Conservation (phyloP, 208 protist species). For the Novymonas esmeraldas region DNA sequence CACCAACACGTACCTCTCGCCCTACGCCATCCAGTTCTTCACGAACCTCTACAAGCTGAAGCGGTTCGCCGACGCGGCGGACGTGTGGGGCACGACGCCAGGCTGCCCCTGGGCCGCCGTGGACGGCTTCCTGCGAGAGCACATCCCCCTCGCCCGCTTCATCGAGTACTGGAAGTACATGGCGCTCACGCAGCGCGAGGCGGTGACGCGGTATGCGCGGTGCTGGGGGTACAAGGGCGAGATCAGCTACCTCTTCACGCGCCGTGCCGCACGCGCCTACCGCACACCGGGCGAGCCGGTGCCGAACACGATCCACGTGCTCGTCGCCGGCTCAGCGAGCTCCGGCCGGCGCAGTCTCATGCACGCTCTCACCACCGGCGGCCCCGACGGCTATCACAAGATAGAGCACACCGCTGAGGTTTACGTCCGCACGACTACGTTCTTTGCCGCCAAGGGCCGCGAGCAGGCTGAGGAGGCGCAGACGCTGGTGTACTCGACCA, state of each 20-base stretch:
- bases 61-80: constrained; percentile 37
- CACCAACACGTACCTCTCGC: constrained; percentile 83
- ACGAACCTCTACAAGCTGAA: constrained; percentile 76
- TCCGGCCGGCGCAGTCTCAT: constrained; percentile 67
- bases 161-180: constrained; percentile 91
- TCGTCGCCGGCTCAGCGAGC: constrained; percentile 55
- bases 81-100: constrained; percentile 85
- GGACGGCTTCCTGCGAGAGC: constrained; percentile 47
- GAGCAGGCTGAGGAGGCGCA: constrained; percentile 45
- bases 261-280: constrained; percentile 46
- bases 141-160: constrained; percentile 72
- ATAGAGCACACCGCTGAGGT: constrained; percentile 2
- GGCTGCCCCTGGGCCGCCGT: constrained; percentile 81
- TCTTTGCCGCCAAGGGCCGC: constrained; percentile 43
- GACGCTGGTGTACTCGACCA: constrained; percentile 66
- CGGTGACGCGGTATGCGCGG: constrained; percentile 82
- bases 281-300: constrained; percentile 48
- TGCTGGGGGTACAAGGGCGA: constrained; percentile 90
- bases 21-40: constrained; percentile 84
- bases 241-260: constrained; percentile 67
- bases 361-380: constrained; percentile 39
- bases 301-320: constrained; percentile 78
- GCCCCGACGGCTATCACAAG: constrained; percentile 5
- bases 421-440: constrained; percentile 63
- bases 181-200: constrained; percentile 62